Percentiles rank a stretch among this genome's conserved stretches.
phyloP scores from a whole-genome alignment of 2,329 filamentous ascomycete genomes.

The Cytospora piceicola region DNA sequence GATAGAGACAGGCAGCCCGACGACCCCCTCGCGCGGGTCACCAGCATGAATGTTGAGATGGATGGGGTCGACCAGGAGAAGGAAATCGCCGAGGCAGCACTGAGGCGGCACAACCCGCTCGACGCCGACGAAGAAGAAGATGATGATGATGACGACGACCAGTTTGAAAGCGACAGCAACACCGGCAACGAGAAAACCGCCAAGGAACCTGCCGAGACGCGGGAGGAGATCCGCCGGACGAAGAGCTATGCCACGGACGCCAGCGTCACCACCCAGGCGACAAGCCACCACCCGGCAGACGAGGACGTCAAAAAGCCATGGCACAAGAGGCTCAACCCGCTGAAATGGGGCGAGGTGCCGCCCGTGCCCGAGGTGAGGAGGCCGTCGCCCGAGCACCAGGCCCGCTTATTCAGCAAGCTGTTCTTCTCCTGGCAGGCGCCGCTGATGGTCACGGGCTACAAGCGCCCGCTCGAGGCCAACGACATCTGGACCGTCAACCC shows the following conservation, averaged over 20 bases:
- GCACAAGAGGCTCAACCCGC: conserved; percentile 65
- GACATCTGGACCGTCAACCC: conserved; percentile 93
- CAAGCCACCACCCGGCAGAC: conserved; percentile 38
- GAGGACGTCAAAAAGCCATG: conserved; percentile 56
- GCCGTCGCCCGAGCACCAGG: conserved; percentile 71
- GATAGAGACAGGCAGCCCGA: conserved; percentile 31
- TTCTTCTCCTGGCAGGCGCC: conserved; percentile 91
- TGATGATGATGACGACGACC: conserved; percentile 20
- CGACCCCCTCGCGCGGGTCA: conserved; percentile 33
- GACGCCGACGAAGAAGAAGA: conserved; percentile 15
- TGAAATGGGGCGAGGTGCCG: conserved; percentile 62
- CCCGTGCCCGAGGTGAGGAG: conserved; percentile 57
- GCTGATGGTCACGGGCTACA: conserved; percentile 86
- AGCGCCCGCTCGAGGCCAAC: conserved; percentile 77
- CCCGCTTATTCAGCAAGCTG: conserved; percentile 73
- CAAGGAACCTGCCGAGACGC: conserved; percentile 36
- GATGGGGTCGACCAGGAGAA: conserved; percentile 31
- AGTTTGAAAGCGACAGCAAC: conserved; percentile 27
- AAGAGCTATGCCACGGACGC: conserved; percentile 59
- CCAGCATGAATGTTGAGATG: conserved; percentile 25
- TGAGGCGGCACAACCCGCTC: conserved; percentile 4
- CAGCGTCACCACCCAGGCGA: conserved; percentile 53
- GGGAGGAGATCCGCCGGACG: conserved; percentile 45
- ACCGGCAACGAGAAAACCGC: conserved; percentile 29
- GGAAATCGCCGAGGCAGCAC: conserved; percentile 28